These are phyloP conservation scores for Pythium diclinum DNA, from an alignment of 352 stramenopile species.

Conservation along the genomic window DNA sequence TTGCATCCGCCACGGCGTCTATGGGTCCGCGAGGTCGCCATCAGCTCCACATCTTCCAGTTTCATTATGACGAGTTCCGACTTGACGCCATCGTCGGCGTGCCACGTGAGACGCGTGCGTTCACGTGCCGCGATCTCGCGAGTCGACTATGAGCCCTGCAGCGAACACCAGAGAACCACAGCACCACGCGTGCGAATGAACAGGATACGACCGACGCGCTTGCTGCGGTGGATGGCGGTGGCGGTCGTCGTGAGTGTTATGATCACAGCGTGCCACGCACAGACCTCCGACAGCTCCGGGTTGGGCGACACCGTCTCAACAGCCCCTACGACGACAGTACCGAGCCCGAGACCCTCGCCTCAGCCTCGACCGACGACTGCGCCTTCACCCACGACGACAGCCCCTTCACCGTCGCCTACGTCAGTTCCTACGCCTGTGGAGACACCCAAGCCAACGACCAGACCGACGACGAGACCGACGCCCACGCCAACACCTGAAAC, in stretches of 20 bases:
- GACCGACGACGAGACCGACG: not conserved
- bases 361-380: not conserved
- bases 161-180: slow-evolving; percentile 2
- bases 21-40: not conserved
- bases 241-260: not conserved
- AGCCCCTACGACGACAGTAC: not conserved
- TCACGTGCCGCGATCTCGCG: not conserved
- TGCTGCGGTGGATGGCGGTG: slow-evolving; percentile 9
- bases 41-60: not conserved
- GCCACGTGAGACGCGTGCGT: not conserved
- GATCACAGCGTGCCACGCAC: slow-evolving; percentile 11
- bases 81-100: not conserved
- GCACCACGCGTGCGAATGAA: not conserved
- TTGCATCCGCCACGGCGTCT: not conserved
- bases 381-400: not conserved
- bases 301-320: not conserved
- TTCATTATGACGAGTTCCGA: not conserved
- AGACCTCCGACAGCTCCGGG: not conserved
- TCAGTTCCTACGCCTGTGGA: not conserved
- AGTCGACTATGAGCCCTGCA: not conserved
- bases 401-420: not conserved
- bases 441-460: not conserved
- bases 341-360: not conserved
- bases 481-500: not conserved
- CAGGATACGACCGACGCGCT: not conserved